Conservation (phyloP, 768 basidiomycete genomes). For the Amanita thiersii region DNA sequence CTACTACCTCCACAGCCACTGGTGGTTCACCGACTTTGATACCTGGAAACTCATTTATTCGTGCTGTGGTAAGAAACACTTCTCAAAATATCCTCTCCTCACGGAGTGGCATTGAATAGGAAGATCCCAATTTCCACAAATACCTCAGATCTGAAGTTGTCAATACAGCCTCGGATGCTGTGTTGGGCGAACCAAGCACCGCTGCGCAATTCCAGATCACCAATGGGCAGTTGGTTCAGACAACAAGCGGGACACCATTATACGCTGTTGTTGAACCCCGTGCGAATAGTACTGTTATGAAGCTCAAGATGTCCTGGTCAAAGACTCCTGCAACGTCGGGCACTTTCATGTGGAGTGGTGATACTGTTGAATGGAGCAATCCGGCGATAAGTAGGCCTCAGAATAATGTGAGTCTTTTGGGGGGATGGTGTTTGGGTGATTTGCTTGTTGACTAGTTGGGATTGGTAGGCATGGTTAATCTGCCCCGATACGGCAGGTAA, state of each 20-base stretch:
- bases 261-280: constrained; percentile 43
- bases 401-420: constrained; percentile 31
- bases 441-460: background rate
- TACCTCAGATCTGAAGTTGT: constrained; percentile 46
- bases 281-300: constrained; percentile 36
- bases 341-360: constrained; percentile 49
- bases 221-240: constrained; percentile 47
- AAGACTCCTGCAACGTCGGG: constrained; percentile 36
- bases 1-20: constrained; percentile 21
- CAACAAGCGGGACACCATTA: constrained; percentile 30
- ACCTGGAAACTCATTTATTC: constrained; percentile 47
- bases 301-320: constrained; percentile 42
- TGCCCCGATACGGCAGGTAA: constrained; percentile 41
- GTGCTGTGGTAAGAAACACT: constrained; percentile 36
- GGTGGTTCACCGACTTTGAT: constrained; percentile 34
- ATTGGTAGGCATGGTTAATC: constrained; percentile 43
- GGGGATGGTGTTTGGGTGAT: constrained; percentile 5
- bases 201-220: constrained; percentile 53
- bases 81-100: background rate
- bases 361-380: constrained; percentile 51
- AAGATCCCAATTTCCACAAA: constrained; percentile 50
- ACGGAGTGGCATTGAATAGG: constrained; percentile 6
- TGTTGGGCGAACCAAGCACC: constrained; percentile 41
- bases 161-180: constrained; percentile 35
- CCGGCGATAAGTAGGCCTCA: constrained; percentile 42